Conservation (phyloP, 163 green algal species). For the Scenedesmus sp. region DNA sequence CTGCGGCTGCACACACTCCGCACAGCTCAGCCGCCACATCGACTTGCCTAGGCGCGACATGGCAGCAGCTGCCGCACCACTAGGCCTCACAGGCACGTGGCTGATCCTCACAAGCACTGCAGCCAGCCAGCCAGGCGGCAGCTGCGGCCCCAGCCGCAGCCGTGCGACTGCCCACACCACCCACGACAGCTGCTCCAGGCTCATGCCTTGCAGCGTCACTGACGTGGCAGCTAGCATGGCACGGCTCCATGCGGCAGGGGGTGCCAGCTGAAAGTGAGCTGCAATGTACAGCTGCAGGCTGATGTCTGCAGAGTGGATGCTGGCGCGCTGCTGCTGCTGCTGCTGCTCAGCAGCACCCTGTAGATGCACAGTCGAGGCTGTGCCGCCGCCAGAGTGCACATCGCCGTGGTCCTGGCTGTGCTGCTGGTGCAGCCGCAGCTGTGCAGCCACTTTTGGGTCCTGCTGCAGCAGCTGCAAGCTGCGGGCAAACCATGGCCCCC, state of each 20-base stretch:
- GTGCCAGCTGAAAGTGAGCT: background rate
- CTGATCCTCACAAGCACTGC: background rate
- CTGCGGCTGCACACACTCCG: background rate
- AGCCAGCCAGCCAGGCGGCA: background rate
- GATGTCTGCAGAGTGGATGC: background rate
- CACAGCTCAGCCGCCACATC: background rate
- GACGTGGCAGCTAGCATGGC: background rate
- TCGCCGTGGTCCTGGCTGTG: background rate
- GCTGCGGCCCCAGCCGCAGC: background rate
- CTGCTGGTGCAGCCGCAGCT: conserved; percentile 25
- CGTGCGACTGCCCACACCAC: background rate
- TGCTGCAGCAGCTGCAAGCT: conserved; percentile 31
- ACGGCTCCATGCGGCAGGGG: background rate
- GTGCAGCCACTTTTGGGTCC: background rate
- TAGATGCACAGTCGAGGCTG: background rate
- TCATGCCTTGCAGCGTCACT: background rate
- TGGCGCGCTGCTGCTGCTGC: conserved; percentile 18
- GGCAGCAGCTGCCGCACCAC: background rate
- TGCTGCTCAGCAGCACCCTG: background rate
- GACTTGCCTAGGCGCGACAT: background rate
- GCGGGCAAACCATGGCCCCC: conserved; percentile 18
- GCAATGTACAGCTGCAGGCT: conserved; percentile 33
- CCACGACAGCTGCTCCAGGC: conserved; percentile 16
- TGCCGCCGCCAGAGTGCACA: background rate
- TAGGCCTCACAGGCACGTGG: background rate